Evolutionary conservation across 257 asterid species (phyloP), one percentile per base, ranked within the genome.

Genomic region (Plantago major): DNA sequence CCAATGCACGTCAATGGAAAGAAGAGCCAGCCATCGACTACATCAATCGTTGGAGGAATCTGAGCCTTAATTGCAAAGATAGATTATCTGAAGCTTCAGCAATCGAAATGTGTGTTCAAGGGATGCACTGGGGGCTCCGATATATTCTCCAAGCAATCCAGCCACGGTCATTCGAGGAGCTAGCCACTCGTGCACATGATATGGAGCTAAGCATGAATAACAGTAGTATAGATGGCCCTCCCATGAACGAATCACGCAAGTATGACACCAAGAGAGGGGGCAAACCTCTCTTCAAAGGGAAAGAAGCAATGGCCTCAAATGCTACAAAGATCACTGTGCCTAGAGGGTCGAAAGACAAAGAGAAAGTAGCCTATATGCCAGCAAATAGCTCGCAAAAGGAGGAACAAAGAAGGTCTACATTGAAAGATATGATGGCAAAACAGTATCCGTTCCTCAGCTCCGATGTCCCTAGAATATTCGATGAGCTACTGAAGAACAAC

Each of bases 121-220:
- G 57, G 28, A 52, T 52, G 57, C 57, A 52, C 3, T 52, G 57
- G 57, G 57, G 57, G 1, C 30, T 52, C 4, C 57, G 14, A 7
- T 52, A 52, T 30, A 52, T 52, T 3, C 57, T 52, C 19, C 15
- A 52, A 52, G 62, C 33, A 22, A 58, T 57, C 3, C 46, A 17
- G 10, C 52, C 71, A 3, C 9, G 11, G 6, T 15, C 50, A 0
- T 66, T 66, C 7, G 30, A 57, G 26, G 52, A 66, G 16, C 9
- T 66, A 9, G 58, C 56, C 0, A 55, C 59, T 4, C 43, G 44
- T 1, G 52, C 59, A 10, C 58, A 57, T 7, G 44, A 66, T 17
- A 66, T 56, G 70, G 64, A 66, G 45, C 15, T 55, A 0, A 66
- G 49, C 3, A 66, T 66, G 33, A 30, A 63, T 10, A 53, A 52